These are phyloP conservation scores for Volvariella surrecta DNA, from an alignment of 1,284 basidiomycete genomes.

Conservation along the genomic window DNA sequence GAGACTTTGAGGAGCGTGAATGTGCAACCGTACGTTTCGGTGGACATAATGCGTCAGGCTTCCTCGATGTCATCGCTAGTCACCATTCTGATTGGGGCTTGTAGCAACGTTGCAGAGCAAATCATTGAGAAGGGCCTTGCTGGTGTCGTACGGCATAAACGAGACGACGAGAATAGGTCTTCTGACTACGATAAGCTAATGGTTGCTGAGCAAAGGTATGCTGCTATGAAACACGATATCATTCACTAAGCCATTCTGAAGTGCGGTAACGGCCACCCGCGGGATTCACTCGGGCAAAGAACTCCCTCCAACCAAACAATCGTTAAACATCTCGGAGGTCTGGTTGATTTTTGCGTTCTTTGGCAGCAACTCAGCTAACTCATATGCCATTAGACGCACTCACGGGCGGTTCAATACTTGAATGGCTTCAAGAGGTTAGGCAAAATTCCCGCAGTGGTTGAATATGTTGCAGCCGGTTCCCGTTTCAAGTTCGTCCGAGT, in stretches of 20 bases:
- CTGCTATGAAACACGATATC: constrained; percentile 7
- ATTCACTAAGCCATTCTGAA: constrained; percentile 19
- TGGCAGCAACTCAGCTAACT: neutral
- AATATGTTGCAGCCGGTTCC: constrained; percentile 90
- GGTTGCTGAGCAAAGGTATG: constrained; percentile 86
- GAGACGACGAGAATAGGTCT: constrained; percentile 93
- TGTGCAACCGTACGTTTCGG: constrained; percentile 85
- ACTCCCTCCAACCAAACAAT: constrained; percentile 58
- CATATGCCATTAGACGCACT: constrained; percentile 39
- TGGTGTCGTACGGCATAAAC: constrained; percentile 83
- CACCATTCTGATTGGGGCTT: constrained; percentile 4
- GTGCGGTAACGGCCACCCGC: constrained; percentile 71
- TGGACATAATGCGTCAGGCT: constrained; percentile 59
- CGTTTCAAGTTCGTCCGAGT: constrained; percentile 71
- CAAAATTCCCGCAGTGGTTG: constrained; percentile 78
- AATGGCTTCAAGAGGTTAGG: constrained; percentile 90
- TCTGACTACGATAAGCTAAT: constrained; percentile 93
- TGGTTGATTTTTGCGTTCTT: constrained; percentile 5
- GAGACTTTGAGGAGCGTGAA: constrained; percentile 89
- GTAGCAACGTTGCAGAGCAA: constrained; percentile 85
- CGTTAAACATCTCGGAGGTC: constrained; percentile 85
- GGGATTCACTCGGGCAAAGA: constrained; percentile 96
- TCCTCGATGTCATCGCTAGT: neutral
- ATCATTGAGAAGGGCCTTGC: constrained; percentile 91
- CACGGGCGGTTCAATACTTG: constrained; percentile 78